These are phyloP conservation scores for Ceratobasidium sp. DNA, from an alignment of 1,284 basidiomycete genomes.

Conservation along the genomic window DNA sequence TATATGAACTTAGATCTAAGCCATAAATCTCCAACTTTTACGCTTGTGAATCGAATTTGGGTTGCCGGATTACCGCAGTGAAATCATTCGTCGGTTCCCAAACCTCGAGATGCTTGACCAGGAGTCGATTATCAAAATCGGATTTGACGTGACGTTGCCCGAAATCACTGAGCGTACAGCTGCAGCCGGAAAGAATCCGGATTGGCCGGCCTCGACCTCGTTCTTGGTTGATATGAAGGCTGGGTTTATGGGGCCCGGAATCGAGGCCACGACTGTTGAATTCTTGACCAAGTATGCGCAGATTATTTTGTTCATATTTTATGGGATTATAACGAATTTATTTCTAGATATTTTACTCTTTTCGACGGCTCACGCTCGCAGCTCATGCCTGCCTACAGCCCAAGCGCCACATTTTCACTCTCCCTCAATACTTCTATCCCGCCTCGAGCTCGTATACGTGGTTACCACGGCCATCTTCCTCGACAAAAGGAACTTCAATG, in stretches of 20 bases:
- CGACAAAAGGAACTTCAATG: conserved; percentile 86
- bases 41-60: not conserved
- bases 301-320: conserved; percentile 27
- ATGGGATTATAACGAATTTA: conserved; percentile 44
- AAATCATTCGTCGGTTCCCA: conserved; percentile 77
- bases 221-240: conserved; percentile 82
- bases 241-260: conserved; percentile 79
- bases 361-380: conserved; percentile 84
- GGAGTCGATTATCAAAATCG: conserved; percentile 79
- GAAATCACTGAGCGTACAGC: conserved; percentile 34
- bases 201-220: conserved; percentile 62
- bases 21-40: conserved; percentile 33
- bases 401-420: conserved; percentile 89
- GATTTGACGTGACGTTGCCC: conserved; percentile 74
- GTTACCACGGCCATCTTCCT: conserved; percentile 76
- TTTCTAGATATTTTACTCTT: conserved; percentile 80
- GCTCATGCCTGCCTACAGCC: conserved; percentile 83
- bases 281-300: conserved; percentile 80
- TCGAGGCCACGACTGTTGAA: conserved; percentile 72
- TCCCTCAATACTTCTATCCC: conserved; percentile 87
- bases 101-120: conserved; percentile 81
- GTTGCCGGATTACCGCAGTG: conserved; percentile 64
- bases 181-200: conserved; percentile 10
- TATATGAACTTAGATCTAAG: conserved; percentile 49
- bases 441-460: conserved; percentile 75